Conservation (phyloP, 2,329 filamentous ascomycete species). For the Botrytis pseudocinerea region DNA sequence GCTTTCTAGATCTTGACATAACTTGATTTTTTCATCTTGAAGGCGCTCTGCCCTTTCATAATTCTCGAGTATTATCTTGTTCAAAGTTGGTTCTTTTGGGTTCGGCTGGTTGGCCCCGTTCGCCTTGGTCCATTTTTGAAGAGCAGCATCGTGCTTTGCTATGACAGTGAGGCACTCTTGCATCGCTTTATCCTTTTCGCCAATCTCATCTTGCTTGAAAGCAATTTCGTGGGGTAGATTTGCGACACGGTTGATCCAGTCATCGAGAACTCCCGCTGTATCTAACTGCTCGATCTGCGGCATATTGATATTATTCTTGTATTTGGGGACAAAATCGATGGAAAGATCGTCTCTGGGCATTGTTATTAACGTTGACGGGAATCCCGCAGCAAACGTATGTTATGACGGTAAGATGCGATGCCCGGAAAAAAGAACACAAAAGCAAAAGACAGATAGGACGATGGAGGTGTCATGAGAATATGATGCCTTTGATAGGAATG, state of each 20-base stretch:
- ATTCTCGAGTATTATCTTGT: slow-evolving; percentile 65
- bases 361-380: slow-evolving; percentile 53
- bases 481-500: slow-evolving; percentile 13
- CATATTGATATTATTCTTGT: slow-evolving; percentile 61
- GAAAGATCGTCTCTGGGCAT: slow-evolving; percentile 74
- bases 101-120: slow-evolving; percentile 74
- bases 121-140: slow-evolving; percentile 79
- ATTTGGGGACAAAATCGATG: slow-evolving; percentile 61
- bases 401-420: slow-evolving; percentile 7
- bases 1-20: slow-evolving; percentile 64
- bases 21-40: slow-evolving; percentile 71
- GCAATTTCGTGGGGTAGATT: slow-evolving; percentile 82
- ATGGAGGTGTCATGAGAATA: slow-evolving; percentile 3
- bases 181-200: slow-evolving; percentile 74
- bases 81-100: slow-evolving; percentile 71
- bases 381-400: slow-evolving; percentile 23
- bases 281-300: slow-evolving; percentile 61
- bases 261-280: slow-evolving; percentile 71
- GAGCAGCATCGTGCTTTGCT: slow-evolving; percentile 68
- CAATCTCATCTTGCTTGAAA: slow-evolving; percentile 80
- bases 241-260: slow-evolving; percentile 72
- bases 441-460: slow-evolving; percentile 10
- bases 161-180: slow-evolving; percentile 68
- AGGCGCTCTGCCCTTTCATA: slow-evolving; percentile 69
- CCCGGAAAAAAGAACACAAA: slow-evolving; percentile 13